Evolutionary conservation across 805 yeast genomes (phyloP).

Genomic region (Lachancea meyersii): DNA sequence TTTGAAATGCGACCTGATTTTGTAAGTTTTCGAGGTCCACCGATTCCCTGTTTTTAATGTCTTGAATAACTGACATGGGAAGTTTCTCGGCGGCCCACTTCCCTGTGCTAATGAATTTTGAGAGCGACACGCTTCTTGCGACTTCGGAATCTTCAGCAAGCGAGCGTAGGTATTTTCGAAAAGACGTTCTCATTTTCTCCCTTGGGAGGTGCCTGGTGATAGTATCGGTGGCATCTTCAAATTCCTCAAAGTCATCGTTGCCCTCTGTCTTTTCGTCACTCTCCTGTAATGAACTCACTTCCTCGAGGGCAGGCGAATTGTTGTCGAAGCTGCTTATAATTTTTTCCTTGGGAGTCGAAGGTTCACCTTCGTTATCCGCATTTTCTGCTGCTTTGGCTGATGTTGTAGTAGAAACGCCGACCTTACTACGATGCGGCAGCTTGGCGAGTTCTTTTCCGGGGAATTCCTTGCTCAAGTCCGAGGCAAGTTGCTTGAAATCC

Average conservation of each 20-base stretch:
- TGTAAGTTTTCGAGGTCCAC: constrained; percentile 58
- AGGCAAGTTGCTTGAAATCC: constrained; percentile 58
- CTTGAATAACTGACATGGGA: constrained; percentile 40
- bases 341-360: constrained; percentile 17
- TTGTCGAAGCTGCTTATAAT: constrained; percentile 12
- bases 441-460: constrained; percentile 65
- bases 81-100: constrained; percentile 35
- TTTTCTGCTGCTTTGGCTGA: constrained; percentile 1
- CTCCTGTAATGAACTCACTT: constrained; percentile 3
- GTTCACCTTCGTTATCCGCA: constrained; percentile 1
- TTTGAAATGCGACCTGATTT: constrained; percentile 66
- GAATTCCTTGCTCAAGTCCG: constrained; percentile 44
- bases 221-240: constrained; percentile 22
- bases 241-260: constrained; percentile 16
- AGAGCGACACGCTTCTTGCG: constrained; percentile 44
- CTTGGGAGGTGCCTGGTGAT: constrained; percentile 42
- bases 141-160: constrained; percentile 51
- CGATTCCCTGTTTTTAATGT: constrained; percentile 50
- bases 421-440: constrained; percentile 51
- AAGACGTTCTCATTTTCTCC: constrained; percentile 70
- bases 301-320: not conserved
- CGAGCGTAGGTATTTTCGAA: constrained; percentile 63
- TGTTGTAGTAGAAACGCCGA: constrained; percentile 28
- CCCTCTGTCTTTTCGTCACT: constrained; percentile 7
- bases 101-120: constrained; percentile 41